Conservation (phyloP, 1,284 basidiomycete species). For the Sporisorium graminicola region DNA sequence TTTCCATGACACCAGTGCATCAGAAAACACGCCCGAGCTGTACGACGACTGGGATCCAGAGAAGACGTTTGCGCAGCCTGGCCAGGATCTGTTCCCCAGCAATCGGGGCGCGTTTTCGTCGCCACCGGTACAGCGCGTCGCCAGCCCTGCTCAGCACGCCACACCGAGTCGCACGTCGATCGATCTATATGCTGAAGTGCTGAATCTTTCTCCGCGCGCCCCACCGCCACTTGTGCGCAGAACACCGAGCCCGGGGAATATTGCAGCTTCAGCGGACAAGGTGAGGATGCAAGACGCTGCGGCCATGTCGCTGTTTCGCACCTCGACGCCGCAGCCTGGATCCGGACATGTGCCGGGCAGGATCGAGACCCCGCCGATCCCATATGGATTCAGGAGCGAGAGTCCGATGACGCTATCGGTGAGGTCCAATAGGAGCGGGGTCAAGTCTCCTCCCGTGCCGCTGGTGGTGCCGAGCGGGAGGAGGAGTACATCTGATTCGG, state of each 20-base stretch:
- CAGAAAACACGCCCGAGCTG: slow-evolving; percentile 10
- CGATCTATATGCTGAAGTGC: slow-evolving; percentile 39
- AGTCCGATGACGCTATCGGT: slow-evolving; percentile 13
- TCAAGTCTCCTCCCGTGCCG: slow-evolving; percentile 18
- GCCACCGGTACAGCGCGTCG: slow-evolving; percentile 21
- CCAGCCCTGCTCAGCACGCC: slow-evolving; percentile 16
- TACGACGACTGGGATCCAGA: slow-evolving; percentile 49
- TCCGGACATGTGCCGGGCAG: slow-evolving; percentile 36
- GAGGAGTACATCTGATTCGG: not conserved
- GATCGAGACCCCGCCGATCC: slow-evolving; percentile 37
- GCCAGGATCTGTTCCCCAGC: slow-evolving; percentile 37
- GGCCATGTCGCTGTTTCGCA: slow-evolving; percentile 44
- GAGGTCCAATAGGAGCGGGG: too few relatives aligned
- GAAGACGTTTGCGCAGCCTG: slow-evolving; percentile 46
- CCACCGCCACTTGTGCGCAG: slow-evolving; percentile 1
- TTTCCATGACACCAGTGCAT: slow-evolving; percentile 14
- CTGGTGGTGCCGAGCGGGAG: not conserved
- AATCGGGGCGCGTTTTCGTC: slow-evolving; percentile 23
- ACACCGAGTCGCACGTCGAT: slow-evolving; percentile 21
- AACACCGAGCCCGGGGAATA: slow-evolving; percentile 22
- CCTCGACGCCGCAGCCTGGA: slow-evolving; percentile 37
- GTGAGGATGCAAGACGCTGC: slow-evolving; percentile 41
- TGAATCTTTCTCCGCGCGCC: slow-evolving; percentile 23
- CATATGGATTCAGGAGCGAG: slow-evolving; percentile 4
- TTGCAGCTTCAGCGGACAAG: slow-evolving; percentile 26